Conservation (phyloP, 148 eudicot species). For the Rhododendron molle region DNA sequence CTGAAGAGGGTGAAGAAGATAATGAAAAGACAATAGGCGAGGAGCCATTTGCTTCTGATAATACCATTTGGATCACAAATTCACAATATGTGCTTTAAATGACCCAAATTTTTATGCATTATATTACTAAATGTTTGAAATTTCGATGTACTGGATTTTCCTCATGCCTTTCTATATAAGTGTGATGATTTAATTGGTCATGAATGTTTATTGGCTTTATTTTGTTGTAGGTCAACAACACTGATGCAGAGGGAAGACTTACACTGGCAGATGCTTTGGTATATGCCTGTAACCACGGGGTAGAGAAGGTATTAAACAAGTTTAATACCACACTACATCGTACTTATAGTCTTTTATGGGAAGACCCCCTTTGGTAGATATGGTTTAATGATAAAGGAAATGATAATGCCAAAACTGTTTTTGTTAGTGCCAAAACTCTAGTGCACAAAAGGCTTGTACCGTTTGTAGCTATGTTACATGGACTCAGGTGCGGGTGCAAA, state of each 20-base stretch:
- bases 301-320: constrained; percentile 67
- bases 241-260: constrained; percentile 99
- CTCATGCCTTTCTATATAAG: background rate
- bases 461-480: too few species aligned
- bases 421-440: too few species aligned
- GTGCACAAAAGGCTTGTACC: too few species aligned
- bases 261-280: constrained; percentile 99
- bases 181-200: background rate
- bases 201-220: background rate
- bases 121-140: background rate
- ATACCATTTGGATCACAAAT: background rate
- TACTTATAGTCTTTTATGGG: background rate
- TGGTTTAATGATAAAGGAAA: background rate
- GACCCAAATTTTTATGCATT: background rate
- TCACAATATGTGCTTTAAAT: background rate
- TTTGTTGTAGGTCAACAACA: constrained; percentile 78
- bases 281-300: constrained; percentile 97
- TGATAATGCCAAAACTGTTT: too few species aligned
- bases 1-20: background rate
- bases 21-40: background rate
- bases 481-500: too few species aligned
- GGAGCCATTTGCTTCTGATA: background rate
- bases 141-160: background rate
- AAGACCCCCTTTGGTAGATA: background rate
- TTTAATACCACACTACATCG: background rate